Evolutionary conservation across 306 rosid genomes (phyloP), one percentile per base, ranked within the genome.

Genomic region (Inga oerstediana): DNA sequence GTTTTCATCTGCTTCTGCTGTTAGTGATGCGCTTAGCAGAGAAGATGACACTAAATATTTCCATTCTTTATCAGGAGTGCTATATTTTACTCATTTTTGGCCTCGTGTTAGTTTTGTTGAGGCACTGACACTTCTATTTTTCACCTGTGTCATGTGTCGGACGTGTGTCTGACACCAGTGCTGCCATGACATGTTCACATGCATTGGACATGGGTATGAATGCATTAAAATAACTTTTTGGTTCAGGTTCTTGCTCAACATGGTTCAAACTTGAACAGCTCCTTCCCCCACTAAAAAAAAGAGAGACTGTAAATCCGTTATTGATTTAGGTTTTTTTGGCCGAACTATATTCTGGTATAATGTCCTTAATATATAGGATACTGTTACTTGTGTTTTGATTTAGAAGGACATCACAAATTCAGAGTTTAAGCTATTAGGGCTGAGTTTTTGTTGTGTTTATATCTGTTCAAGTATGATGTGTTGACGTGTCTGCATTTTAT

Each of bases 71-170:
- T 74, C 20, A 61, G 76, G n/a, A 74, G 77, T 59, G 15, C 56
- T 73, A 46, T 56, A 17, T 80, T 7, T 77, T 76, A 32, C 22
- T 56, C 27, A 17, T 68, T 35, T 49, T 39, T 32, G 46, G 54
- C 75, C 82, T 44, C 30, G 37, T 4, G 44, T 72, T 51, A 24
- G 79, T 54, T 78, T 61, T 82, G 66, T 48, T 75, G 48, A 58
- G 17, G 20, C 69, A 64, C 1, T 30, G 69, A 5, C 35, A 27
- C 69, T 4, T 30, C 5, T 12, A 30, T 30, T 64, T 64, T 64
- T 30, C 20, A 64, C 9, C 3, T 30, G 0, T 64, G 19, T 12
- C 68, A 48, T 48, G 9, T 13, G 19, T 30, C 5, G 20, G 41
- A 30, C 37, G 6, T 27, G 8, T 27, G 8, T 24, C 69, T 64